Evolutionary conservation across 805 yeast species (phyloP).

Genomic region (Nakazawaea wickerhamii): DNA sequence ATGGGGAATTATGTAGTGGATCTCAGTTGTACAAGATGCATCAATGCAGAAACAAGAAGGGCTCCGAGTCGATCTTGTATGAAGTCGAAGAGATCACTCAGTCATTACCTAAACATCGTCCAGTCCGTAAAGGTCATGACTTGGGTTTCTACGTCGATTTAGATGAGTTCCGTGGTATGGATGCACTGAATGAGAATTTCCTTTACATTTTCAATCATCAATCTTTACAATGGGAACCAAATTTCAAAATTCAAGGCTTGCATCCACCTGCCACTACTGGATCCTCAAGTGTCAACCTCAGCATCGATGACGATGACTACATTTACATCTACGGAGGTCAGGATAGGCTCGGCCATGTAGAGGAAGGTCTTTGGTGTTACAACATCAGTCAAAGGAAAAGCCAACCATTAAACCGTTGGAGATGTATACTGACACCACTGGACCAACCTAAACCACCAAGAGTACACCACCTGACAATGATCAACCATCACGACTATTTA

Average conservation of each 20-base stretch:
- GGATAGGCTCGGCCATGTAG: background rate
- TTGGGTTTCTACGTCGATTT: conserved; percentile 3
- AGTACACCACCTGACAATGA: conserved; percentile 2
- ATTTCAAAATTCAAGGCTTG: conserved; percentile 2
- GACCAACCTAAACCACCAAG: background rate
- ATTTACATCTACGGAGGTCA: conserved; percentile 7
- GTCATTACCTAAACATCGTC: background rate
- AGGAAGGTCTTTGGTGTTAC: conserved; percentile 6
- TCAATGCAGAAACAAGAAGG: background rate
- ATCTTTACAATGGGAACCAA: conserved; percentile 1
- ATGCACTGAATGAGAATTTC: background rate
- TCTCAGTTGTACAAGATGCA: background rate
- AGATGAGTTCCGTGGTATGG: background rate
- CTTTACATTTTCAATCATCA: conserved; percentile 1
- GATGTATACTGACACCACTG: conserved; percentile 1
- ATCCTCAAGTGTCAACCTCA: background rate
- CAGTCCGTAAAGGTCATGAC: background rate
- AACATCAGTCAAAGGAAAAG: background rate
- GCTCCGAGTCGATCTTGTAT: background rate
- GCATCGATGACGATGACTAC: background rate
- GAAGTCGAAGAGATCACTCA: background rate
- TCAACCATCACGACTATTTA: background rate
- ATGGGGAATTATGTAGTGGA: background rate
- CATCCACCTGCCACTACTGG: conserved; percentile 3
- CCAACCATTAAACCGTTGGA: conserved; percentile 1